Percentiles rank a stretch among this genome's conserved stretches.
Conservation (phyloP, 768 basidiomycete species). For the Collybia sp. region DNA sequence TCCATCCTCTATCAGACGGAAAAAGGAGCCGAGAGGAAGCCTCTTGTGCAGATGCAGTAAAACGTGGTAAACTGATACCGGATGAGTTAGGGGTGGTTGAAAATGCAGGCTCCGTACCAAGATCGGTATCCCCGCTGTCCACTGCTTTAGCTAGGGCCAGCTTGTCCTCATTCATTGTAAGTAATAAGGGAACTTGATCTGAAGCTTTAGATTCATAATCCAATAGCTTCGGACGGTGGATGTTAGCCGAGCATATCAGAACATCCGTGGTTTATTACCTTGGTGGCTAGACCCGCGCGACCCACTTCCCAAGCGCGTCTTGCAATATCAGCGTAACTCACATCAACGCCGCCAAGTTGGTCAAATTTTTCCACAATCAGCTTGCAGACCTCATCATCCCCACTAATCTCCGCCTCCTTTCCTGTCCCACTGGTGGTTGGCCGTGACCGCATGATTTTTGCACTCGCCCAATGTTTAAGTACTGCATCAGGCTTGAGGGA, state of each 20-base stretch:
- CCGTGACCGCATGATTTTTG: conserved; percentile 79
- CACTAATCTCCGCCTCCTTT: conserved; percentile 49
- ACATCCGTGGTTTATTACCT: conserved; percentile 38
- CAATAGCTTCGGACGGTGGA: conserved; percentile 52
- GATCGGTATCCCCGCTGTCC: conserved; percentile 92
- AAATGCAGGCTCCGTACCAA: conserved; percentile 52
- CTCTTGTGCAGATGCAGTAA: conserved; percentile 82
- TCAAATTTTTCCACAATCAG: conserved; percentile 90
- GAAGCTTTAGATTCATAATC: conserved; percentile 86
- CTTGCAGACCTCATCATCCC: conserved; percentile 76
- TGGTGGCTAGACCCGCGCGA: conserved; percentile 73
- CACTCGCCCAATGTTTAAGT: conserved; percentile 92
- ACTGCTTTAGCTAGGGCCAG: conserved; percentile 86
- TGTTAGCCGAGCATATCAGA: conserved; percentile 1
- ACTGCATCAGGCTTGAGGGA: conserved; percentile 82
- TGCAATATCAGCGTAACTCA: conserved; percentile 94
- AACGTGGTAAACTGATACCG: conserved; percentile 79
- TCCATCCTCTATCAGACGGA: conserved; percentile 90
- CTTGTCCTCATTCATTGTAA: conserved; percentile 92
- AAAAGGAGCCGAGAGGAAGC: conserved; percentile 85
- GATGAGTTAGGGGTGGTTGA: background rate
- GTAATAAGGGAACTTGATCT: conserved; percentile 89
- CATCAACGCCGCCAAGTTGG: conserved; percentile 68
- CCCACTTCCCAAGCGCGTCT: conserved; percentile 91
- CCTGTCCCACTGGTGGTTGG: conserved; percentile 49